A percentile compares a stretch with the other conserved stretches of the same genome.
Evolutionary conservation across 371 early-diverging fungal genomes (phyloP).

Genomic region (Coemansia sp.): DNA sequence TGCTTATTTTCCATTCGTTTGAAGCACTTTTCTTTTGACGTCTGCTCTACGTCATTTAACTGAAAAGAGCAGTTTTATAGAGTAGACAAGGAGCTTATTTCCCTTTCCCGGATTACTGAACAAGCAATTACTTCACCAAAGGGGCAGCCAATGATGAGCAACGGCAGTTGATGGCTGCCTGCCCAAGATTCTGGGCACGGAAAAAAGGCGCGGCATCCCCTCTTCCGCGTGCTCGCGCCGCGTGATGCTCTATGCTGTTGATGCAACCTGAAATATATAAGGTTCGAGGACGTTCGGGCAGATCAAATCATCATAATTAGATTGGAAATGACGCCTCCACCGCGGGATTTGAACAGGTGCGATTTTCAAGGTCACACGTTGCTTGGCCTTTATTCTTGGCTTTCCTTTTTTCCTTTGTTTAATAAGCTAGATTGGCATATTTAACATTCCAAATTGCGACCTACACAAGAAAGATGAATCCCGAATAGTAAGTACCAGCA

Average conservation of each 20-base stretch:
- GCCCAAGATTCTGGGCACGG: background rate
- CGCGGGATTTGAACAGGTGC: background rate
- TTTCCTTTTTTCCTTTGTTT: background rate
- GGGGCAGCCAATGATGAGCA: background rate
- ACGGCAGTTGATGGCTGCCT: background rate
- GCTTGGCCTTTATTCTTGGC: constrained; percentile 1
- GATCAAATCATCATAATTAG: background rate
- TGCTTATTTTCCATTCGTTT: too few relatives aligned
- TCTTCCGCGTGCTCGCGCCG: background rate
- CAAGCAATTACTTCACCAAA: background rate
- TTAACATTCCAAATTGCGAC: background rate
- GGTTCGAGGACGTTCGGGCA: background rate
- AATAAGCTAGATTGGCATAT: background rate
- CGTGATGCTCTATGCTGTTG: background rate
- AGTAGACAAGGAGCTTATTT: background rate
- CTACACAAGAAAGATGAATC: constrained; percentile 47
- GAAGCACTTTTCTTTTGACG: too few relatives aligned
- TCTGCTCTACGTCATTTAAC: too few relatives aligned
- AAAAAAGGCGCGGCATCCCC: background rate
- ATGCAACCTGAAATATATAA: background rate
- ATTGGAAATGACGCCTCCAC: background rate
- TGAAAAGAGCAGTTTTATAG: too few relatives aligned
- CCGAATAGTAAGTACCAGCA: constrained; percentile 56
- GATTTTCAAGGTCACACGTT: background rate
- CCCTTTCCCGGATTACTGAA: background rate